Base-by-base conservation (phyloP, 2,329 filamentous ascomycete genomes). In the Cordyceps fumosorosea region DNA sequence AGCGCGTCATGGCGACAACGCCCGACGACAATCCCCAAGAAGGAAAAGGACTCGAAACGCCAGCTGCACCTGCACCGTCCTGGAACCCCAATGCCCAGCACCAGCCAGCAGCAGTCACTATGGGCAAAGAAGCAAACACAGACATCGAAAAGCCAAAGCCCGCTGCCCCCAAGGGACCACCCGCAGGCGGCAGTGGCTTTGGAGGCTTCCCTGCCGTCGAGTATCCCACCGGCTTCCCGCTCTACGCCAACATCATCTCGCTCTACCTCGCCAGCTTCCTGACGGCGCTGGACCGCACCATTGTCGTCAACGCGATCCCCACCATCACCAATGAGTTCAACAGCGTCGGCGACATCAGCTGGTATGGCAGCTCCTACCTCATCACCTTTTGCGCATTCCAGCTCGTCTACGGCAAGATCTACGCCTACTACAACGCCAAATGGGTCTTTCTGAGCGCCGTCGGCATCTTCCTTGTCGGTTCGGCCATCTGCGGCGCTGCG, bases 301-400 rank as follows among this genome's bases (percentile, higher is more conserved):
- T 75, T 56, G 68, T 74, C 40, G 68, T 72, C 11, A 75, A 71
- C 2, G 73, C 75, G 6, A 71, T 74, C 51, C 74, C 73, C 5
- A 69, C 68, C n/a, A 75, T 74, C 47, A 70, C 70, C 5, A 66
- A 70, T 56, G 67, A 72, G 18, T 69, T 76, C 64, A 67, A 51
- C 48, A 51, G 48, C 48, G 48, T 51, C 48, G 48, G 48, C 48
- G 48, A 51, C 48, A 51, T 51, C 11, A 76, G 74, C 53, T 79
- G 63, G 64, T 68, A 69, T 47, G 66, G 65, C 26, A 64, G 64
- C 24, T 64, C 65, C 16, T 69, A 68, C 52, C 56, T 65, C 14
- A 64, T 69, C 59, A 67, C 66, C n/a, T 53, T 63, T n/a, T 66
- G 62, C 8, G 64, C 65, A 3, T 64, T 68, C 22, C 63, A 67